Percentiles rank a stretch among this genome's conserved stretches.
Conservation (phyloP, 2,329 filamentous ascomycete genomes). For the Claviceps sp. region DNA sequence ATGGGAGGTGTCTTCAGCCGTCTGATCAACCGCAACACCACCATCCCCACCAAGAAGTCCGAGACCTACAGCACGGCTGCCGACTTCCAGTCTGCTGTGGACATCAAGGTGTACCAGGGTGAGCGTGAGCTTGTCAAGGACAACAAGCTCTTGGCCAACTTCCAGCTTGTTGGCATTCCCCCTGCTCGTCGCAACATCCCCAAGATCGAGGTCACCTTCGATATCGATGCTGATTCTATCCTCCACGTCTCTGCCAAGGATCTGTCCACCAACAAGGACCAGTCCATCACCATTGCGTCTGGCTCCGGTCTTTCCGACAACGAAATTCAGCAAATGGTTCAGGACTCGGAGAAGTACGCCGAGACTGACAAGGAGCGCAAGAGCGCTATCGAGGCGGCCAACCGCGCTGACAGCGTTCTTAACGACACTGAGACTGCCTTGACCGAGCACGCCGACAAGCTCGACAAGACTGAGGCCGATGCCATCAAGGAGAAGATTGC, state of each 20-base stretch:
- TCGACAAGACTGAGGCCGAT: conserved; percentile 93
- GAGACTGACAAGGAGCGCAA: conserved; percentile 96
- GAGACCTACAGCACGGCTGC: conserved; percentile 96
- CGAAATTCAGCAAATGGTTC: conserved; percentile 95
- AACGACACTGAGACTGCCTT: conserved; percentile 98
- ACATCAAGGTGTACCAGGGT: conserved; percentile 99
- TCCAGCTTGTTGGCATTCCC: conserved; percentile 95
- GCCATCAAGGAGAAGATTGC: conserved; percentile 89
- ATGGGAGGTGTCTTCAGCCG: conserved; percentile 96
- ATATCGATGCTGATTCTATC: conserved; percentile 96
- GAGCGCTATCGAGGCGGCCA: conserved; percentile 86
- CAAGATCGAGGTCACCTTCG: conserved; percentile 95
- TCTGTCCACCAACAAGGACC: conserved; percentile 98
- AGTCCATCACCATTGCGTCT: conserved; percentile 97
- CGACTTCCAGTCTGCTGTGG: conserved; percentile 95
- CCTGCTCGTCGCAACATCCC: conserved; percentile 93
- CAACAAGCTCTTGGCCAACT: conserved; percentile 98
- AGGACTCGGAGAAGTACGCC: conserved; percentile 93
- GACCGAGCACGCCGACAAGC: conserved; percentile 88
- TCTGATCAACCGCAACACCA: conserved; percentile 98
- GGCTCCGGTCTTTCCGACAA: conserved; percentile 89
- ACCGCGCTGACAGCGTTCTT: conserved; percentile 88
- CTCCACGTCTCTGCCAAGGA: conserved; percentile 97
- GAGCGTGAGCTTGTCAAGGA: conserved; percentile 97
- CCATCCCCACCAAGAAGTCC: conserved; percentile 98